A percentile compares a stretch with the other conserved stretches of the same genome.
Evolutionary conservation across 1,284 basidiomycete genomes (phyloP).

Genomic region (Fomitopsis palustris): DNA sequence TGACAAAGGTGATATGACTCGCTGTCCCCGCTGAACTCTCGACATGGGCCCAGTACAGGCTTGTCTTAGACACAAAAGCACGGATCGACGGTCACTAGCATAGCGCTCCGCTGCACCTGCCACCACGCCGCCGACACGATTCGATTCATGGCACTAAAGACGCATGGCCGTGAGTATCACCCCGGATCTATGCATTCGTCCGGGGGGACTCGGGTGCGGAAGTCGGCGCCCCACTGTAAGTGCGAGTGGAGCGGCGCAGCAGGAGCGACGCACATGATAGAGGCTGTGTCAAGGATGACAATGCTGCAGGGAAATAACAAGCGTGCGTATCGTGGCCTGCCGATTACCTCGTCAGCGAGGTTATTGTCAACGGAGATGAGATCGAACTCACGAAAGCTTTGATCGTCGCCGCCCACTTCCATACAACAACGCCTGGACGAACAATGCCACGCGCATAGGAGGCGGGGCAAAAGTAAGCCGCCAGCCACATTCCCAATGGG

Average conservation of each 20-base stretch:
- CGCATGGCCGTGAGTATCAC: not conserved
- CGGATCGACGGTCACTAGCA: not conserved
- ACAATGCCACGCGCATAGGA: too few species aligned
- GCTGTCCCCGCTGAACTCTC: not conserved
- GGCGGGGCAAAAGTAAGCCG: not conserved
- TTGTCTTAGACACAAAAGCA: too few species aligned
- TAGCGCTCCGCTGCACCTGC: not conserved
- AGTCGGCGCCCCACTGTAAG: not conserved
- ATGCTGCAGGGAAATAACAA: not conserved
- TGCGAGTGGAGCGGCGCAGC: not conserved
- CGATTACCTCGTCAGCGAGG: not conserved
- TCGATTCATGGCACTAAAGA: not conserved
- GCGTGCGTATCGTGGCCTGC: not conserved
- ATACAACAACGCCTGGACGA: not conserved
- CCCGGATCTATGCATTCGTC: not conserved
- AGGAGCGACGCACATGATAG: not conserved
- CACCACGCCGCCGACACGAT: not conserved
- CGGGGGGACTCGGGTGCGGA: not conserved
- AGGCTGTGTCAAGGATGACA: not conserved
- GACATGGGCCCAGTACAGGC: too few species aligned
- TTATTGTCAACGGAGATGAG: not conserved
- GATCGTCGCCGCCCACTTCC: not conserved
- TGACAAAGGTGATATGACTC: not conserved
- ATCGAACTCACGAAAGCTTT: not conserved
- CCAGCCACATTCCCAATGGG: not conserved